Percentiles rank a stretch among this genome's conserved stretches.
phyloP scores from a whole-genome alignment of 345 rosid genomes.

The Eucalyptus pumila region DNA sequence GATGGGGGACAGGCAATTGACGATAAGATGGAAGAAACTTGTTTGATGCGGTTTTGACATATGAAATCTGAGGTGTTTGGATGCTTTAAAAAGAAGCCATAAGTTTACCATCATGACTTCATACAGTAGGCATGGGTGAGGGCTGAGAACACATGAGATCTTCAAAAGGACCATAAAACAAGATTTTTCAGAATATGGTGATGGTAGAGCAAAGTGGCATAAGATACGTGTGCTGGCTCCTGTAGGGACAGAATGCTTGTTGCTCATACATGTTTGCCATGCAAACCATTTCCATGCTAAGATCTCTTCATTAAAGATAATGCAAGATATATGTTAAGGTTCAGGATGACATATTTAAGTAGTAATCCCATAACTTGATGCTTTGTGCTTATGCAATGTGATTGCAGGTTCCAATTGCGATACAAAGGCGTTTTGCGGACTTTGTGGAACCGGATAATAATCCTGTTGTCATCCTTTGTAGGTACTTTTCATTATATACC shows the following conservation, averaged over 20 bases:
- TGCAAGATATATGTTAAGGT: not conserved
- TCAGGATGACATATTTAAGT: not conserved
- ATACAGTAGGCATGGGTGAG: not conserved
- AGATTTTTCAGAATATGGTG: not conserved
- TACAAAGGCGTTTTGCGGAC: constrained; percentile 61
- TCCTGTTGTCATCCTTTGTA: constrained; percentile 66
- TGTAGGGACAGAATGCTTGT: not conserved
- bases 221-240: not conserved
- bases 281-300: not conserved
- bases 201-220: not conserved
- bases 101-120: not conserved
- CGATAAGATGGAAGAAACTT: not conserved
- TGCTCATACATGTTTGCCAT: not conserved
- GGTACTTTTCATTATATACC: constrained; percentile 28
- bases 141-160: not conserved
- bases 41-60: not conserved
- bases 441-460: constrained; percentile 51
- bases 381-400: not conserved
- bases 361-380: not conserved
- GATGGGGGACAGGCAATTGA: not conserved
- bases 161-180: not conserved
- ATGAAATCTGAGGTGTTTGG: not conserved
- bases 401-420: constrained; percentile 71
- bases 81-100: not conserved
- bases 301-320: not conserved